Base-by-base conservation (phyloP, 2,329 filamentous ascomycete species). In the Teratosphaeria destructans region DNA sequence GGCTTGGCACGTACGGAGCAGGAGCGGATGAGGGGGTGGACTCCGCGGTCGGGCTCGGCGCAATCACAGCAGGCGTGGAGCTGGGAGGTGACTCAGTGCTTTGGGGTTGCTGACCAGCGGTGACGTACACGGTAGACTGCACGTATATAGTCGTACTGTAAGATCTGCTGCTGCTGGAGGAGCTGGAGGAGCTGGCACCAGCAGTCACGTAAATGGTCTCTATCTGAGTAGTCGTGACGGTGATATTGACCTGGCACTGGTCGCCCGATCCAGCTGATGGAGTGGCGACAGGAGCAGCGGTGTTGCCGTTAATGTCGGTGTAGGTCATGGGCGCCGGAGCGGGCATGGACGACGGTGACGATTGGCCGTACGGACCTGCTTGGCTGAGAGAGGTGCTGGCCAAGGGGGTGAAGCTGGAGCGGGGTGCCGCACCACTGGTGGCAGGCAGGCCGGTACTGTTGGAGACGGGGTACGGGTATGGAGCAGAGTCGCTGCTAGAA, bases 381-480 rank as follows among this genome's bases (percentile, higher is more conserved):
- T 14, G 16, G 37, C 12, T 5, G 37, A 43, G 37, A 5, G 37
- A 12, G 11, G 37, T 43, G 37, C 37, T 43, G 7, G 23, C 23
- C 23, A 23, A 23, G 23, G 23, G 23, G 37, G 16, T 14, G 37
- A 4, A 43, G 37, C 37, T 19, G n/a, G n/a, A 19, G 43, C 43
- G 8, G 43, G 43, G n/a, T 19, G 43, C 57, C 12, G 58, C 58
- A 54, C 63, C 64, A 37, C 70, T 68, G 29, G 64, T 63, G 56
- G 64, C 68, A 61, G 62, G 68, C 43, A 64, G 57, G 10, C 61
- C 62, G 37, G 69, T 71, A 29, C 57, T 60, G 62, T 71, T 71
- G 60, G 64, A 65, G 43, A 55, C 57, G 34, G 64, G 62, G 57
- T 70, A 70, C 47, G 69, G 64, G 60, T 67, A 67, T 52, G 69